Base-by-base conservation (phyloP, 345 rosid species). In the Ceriops decandra region DNA sequence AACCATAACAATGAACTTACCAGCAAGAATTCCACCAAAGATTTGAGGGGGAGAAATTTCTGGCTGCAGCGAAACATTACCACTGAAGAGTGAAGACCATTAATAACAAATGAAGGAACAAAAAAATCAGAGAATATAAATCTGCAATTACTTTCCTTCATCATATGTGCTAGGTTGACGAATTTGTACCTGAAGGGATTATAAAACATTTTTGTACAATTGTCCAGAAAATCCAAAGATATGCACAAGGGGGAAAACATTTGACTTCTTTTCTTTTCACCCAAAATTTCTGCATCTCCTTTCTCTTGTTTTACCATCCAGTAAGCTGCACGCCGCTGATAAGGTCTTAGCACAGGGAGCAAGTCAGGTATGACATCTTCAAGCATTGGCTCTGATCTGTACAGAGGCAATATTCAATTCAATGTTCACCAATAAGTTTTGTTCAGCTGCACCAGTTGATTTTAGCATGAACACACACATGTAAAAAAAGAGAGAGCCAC, bases 1-100 rank as follows among this genome's bases (percentile, higher is more conserved):
- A 36, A 28, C 22, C 16, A 52, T 52, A 53, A n/a, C 1, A 60
- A 24, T 56, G 54, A 63, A 72, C 86, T 70, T 84, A 91, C 98
- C 97, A 58, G 98, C 98, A 77, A 93, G 97, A 76, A 93, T 89
- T 68, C 97, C 98, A n/a, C 98, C 98, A 13, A 77, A 79, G 81
- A 88, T 82, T 77, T 57, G 67, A 60, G 95, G 78, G 53, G 91
- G 71, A 71, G 82, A 72, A 63, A 76, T 60, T 72, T 89, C 90
- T 26, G 79, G 84, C 11, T 38, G 59, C 79, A 88, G 65, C n/a
- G 96, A 85, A 71, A 93, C 72, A 80, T 75, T 88, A 72, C 98
- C 98, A 80, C 98, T 93, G 90, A 60, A 83, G 70, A 83, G 11
- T 75, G 10, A 52, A 42, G 5, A 42, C 16, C 49, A 42, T 42